These are phyloP conservation scores for Ophiocordyceps australis DNA, from an alignment of 2,329 filamentous ascomycete genomes.

Conservation along the genomic window DNA sequence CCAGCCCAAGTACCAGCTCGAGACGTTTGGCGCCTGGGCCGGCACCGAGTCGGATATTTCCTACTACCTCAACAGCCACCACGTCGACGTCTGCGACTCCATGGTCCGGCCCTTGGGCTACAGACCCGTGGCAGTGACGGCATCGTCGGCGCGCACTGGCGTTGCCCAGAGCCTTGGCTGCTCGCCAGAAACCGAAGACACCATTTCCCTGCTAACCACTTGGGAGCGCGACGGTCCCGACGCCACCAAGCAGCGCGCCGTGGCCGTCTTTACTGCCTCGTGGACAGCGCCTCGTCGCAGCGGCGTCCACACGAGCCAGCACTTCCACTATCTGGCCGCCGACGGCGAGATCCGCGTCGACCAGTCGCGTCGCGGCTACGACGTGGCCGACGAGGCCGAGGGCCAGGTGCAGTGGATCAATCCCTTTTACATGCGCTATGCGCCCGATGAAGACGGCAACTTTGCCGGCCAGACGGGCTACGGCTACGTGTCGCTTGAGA, in stretches of 20 bases:
- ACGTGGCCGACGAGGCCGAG: constrained; percentile 67
- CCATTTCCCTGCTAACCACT: constrained; percentile 76
- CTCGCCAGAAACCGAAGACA: constrained; percentile 69
- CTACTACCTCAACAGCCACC: constrained; percentile 92
- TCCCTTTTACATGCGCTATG: constrained; percentile 91
- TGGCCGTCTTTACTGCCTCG: constrained; percentile 80
- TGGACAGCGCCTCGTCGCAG: constrained; percentile 90
- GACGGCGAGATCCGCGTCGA: constrained; percentile 77
- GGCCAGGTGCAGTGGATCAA: constrained; percentile 72
- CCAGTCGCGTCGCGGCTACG: constrained; percentile 87
- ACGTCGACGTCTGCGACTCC: constrained; percentile 80
- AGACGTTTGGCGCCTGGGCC: constrained; percentile 91
- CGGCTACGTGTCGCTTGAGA: constrained; percentile 87
- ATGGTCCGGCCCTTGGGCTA: constrained; percentile 65
- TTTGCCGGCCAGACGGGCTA: constrained; percentile 85
- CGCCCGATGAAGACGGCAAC: constrained; percentile 86
- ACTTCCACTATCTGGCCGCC: constrained; percentile 84
- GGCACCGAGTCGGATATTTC: constrained; percentile 84
- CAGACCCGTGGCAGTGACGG: constrained; percentile 61
- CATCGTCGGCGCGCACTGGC: constrained; percentile 59
- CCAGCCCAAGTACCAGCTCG: constrained; percentile 76
- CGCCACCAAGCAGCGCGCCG: constrained; percentile 53
- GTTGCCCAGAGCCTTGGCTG: constrained; percentile 67
- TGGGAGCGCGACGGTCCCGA: constrained; percentile 51
- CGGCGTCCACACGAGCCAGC: constrained; percentile 91